Evolutionary conservation across 257 asterid species (phyloP).

Genomic region (Parsonsia alboflavescens): DNA sequence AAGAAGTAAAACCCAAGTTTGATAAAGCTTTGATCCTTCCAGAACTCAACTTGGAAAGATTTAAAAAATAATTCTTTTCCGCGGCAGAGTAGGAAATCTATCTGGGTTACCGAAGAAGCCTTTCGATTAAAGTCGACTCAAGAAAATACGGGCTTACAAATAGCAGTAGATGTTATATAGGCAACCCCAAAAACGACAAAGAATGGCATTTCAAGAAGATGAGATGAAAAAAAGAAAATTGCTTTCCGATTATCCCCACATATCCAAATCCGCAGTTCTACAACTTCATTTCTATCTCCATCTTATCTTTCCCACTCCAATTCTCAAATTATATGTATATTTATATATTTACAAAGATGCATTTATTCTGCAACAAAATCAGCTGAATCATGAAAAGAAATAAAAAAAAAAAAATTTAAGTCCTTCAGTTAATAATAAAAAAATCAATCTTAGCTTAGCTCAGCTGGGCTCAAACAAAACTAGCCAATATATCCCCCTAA

Average conservation of each 20-base stretch:
- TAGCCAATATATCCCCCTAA: not conserved
- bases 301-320: constrained; percentile 1
- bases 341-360: not conserved
- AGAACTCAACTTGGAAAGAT: not conserved
- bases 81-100: not conserved
- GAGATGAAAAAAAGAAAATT: not conserved
- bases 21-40: constrained; percentile 18
- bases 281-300: not conserved
- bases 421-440: constrained; percentile 12
- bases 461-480: not conserved
- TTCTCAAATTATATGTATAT: not conserved
- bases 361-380: constrained; percentile 13
- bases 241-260: constrained; percentile 9
- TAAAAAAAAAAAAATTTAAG: not conserved
- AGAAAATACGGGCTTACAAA: not conserved
- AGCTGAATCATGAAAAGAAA: constrained; percentile 1
- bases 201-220: constrained; percentile 18
- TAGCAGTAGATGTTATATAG: constrained; percentile 4
- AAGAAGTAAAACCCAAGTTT: constrained; percentile 31
- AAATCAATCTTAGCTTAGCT: not conserved
- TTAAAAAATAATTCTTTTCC: not conserved
- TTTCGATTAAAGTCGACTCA: not conserved
- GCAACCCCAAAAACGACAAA: constrained; percentile 7
- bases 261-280: not conserved
- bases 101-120: not conserved